Percentiles rank a stretch among this genome's conserved stretches.
phyloP scores from a whole-genome alignment of 2,329 filamentous ascomycete genomes.

The Macroventuria anomochaeta region DNA sequence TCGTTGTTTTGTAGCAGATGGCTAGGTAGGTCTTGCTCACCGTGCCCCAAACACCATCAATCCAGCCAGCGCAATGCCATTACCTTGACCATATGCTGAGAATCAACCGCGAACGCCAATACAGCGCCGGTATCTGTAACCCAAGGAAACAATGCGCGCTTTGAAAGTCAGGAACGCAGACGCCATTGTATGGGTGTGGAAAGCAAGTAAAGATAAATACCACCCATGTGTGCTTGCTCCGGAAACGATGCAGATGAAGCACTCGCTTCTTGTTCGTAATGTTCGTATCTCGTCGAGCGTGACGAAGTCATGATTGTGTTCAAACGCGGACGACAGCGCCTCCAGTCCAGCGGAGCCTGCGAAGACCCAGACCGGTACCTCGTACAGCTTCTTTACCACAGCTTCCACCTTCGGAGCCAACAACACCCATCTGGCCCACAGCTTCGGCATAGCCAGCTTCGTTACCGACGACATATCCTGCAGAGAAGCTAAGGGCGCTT shows the following conservation, averaged over 20 bases:
- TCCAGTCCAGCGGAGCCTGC: constrained; percentile 42
- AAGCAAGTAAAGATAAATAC: not conserved
- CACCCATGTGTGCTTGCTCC: constrained; percentile 11
- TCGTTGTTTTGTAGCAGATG: not conserved
- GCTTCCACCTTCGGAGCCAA: constrained; percentile 38
- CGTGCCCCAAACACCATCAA: not conserved
- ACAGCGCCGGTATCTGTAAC: not conserved
- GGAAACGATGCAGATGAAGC: not conserved
- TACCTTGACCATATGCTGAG: constrained; percentile 1
- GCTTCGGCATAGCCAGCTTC: constrained; percentile 64
- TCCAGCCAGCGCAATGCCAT: not conserved
- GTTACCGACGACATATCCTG: constrained; percentile 67
- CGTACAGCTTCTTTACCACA: constrained; percentile 45
- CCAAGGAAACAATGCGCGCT: constrained; percentile 5
- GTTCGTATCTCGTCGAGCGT: not conserved
- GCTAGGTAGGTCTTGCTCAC: not conserved
- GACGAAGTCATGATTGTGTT: not conserved
- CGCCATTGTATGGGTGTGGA: constrained; percentile 1
- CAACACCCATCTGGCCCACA: constrained; percentile 40
- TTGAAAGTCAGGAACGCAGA: constrained; percentile 2
- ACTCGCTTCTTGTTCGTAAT: constrained; percentile 3
- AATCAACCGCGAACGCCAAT: constrained; percentile 3
- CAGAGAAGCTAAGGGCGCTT: constrained; percentile 69
- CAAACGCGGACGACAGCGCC: constrained; percentile 26
- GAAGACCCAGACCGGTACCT: constrained; percentile 39